phyloP scores from a whole-genome alignment of 2,329 filamentous ascomycete genomes.

The Fusarium phyllophilum region DNA sequence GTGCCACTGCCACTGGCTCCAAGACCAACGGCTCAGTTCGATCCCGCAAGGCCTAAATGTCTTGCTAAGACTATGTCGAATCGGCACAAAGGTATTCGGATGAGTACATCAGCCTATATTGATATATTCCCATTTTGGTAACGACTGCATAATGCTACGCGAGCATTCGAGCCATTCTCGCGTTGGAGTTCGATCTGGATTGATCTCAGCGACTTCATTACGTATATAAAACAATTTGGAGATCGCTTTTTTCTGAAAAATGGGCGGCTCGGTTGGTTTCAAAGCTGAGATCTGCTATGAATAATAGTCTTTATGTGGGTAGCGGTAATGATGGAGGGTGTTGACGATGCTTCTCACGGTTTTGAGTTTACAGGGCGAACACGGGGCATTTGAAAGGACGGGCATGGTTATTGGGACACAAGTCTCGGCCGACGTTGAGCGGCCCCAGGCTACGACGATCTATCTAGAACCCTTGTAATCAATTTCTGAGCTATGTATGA shows the following conservation, averaged over 20 bases:
- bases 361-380: conserved; percentile 45
- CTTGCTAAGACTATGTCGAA: background rate
- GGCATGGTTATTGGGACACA: conserved; percentile 45
- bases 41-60: conserved; percentile 71
- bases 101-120: background rate
- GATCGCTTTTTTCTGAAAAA: conserved; percentile 26
- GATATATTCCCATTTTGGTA: background rate
- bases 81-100: background rate
- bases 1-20: conserved; percentile 63
- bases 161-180: conserved; percentile 18
- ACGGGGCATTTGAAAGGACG: conserved; percentile 43
- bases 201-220: conserved; percentile 32
- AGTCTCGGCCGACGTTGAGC: conserved; percentile 39
- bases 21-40: conserved; percentile 71
- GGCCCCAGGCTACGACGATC: conserved; percentile 43
- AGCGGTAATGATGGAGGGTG: conserved; percentile 46
- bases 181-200: conserved; percentile 34
- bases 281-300: conserved; percentile 23
- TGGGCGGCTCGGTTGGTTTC: conserved; percentile 29
- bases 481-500: conserved; percentile 46
- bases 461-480: conserved; percentile 47
- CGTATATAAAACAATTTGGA: conserved; percentile 43
- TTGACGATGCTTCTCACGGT: conserved; percentile 45
- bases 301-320: conserved; percentile 43
- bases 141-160: conserved; percentile 17